phyloP scores from a whole-genome alignment of 2,329 filamentous ascomycete genomes.

The Colletotrichum lentis region DNA sequence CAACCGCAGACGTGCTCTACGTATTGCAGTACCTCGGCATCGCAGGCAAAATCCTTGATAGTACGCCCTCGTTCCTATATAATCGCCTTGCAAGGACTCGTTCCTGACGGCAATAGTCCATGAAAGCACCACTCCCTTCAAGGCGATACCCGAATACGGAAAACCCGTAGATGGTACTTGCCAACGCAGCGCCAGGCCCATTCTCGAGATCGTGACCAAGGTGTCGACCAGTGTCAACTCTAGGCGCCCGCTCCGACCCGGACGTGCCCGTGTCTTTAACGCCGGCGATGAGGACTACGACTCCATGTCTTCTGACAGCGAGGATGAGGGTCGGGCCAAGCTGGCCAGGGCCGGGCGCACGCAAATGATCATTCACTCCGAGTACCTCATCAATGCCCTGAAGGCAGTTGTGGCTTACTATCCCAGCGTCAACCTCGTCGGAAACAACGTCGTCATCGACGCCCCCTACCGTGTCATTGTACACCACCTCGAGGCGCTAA shows the following conservation, averaged over 20 bases:
- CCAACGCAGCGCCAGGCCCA: conserved; percentile 43
- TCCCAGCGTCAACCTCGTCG: conserved; percentile 51
- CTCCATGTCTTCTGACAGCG: conserved; percentile 38
- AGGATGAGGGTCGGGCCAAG: conserved; percentile 42
- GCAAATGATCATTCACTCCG: conserved; percentile 55
- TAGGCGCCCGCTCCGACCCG: conserved; percentile 23
- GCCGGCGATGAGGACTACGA: conserved; percentile 40
- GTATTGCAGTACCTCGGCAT: conserved; percentile 51
- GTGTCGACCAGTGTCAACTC: conserved; percentile 43
- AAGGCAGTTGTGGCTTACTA: conserved; percentile 59
- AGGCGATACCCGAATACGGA: conserved; percentile 45
- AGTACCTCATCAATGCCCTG: conserved; percentile 57
- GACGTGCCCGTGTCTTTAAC: background rate
- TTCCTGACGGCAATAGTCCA: conserved; percentile 45
- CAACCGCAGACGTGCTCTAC: conserved; percentile 51
- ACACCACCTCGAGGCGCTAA: conserved; percentile 56
- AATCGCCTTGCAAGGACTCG: background rate
- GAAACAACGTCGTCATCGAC: conserved; percentile 50
- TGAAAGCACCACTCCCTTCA: conserved; percentile 51
- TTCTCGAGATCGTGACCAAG: conserved; percentile 56
- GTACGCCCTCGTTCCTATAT: conserved; percentile 42
- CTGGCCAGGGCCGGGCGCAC: conserved; percentile 46
- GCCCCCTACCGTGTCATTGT: conserved; percentile 59
- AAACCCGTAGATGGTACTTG: conserved; percentile 40
- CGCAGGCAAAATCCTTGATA: conserved; percentile 47